These are phyloP conservation scores for Tetrastigma voinierianum DNA, from an alignment of 164 flowering plant genomes.

Conservation along the genomic window DNA sequence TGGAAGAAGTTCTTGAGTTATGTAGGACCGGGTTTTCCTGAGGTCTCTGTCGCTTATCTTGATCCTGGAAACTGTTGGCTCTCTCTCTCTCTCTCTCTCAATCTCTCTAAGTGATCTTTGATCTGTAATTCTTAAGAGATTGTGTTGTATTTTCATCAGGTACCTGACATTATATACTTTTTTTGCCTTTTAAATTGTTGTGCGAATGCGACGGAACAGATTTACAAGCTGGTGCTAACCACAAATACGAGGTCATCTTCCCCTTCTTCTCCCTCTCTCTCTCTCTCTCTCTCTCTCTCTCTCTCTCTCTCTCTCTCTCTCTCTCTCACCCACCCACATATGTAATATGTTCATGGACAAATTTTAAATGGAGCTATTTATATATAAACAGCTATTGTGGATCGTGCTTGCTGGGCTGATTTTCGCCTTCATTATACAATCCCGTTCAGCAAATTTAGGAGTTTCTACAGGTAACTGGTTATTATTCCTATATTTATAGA, in stretches of 20 bases:
- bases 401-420: slow-evolving; percentile 20
- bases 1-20: slow-evolving; percentile 25
- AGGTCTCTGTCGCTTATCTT: slow-evolving; percentile 26
- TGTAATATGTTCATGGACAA: too few species aligned
- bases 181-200: background rate
- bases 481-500: background rate
- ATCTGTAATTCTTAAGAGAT: too few species aligned
- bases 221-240: slow-evolving; percentile 20
- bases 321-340: background rate
- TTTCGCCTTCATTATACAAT: slow-evolving; percentile 20
- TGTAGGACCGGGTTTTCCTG: slow-evolving; percentile 26
- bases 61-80: slow-evolving; percentile 25
- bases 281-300: too few species aligned
- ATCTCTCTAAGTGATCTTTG: too few species aligned
- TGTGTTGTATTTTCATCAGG: background rate
- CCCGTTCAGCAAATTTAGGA: slow-evolving; percentile 21
- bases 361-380: background rate
- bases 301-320: too few species aligned
- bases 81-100: too few species aligned
- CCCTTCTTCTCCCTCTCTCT: background rate
- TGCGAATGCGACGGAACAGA: slow-evolving; percentile 18
- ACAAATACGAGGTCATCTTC: slow-evolving; percentile 12
- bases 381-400: slow-evolving; percentile 20
- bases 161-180: too few species aligned
- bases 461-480: slow-evolving; percentile 19